Evolutionary conservation across 108 stramenopile species (phyloP), one percentile per base, ranked within the genome.

Genomic region (Nitzschia sp.): DNA sequence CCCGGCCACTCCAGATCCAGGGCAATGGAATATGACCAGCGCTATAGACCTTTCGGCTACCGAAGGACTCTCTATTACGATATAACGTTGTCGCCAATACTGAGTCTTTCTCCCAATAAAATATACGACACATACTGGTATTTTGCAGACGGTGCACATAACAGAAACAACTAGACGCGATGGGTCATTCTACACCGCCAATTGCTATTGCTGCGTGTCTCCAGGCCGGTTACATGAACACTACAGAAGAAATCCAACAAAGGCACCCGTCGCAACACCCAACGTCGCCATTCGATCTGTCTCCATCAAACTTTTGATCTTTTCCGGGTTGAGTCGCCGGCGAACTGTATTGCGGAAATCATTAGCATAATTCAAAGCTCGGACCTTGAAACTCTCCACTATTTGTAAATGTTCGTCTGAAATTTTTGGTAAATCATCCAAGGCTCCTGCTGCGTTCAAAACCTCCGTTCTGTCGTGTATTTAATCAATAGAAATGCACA

Each of bases 201-300:
- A n/a, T n/a, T n/a, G n/a, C n/a, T n/a, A n/a, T n/a, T n/a, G n/a
- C n/a, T n/a, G n/a, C n/a, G n/a, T n/a, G n/a, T n/a, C n/a, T n/a
- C n/a, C n/a, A n/a, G n/a, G n/a, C n/a, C n/a, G n/a, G n/a, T n/a
- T n/a, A n/a, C n/a, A n/a, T n/a, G n/a, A n/a, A n/a, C n/a, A n/a
- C 45, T 75, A 84, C 26, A 77, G 18, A 23, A 81, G 42, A 38
- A 81, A 72, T 0, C 85, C 82, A 55, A 82, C 53, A 36, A 86
- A 78, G 21, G 81, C 81, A 21, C 85, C 85, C 36, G 81, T 31
- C 4, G 82, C 79, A 11, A 70, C 31, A 9, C 85, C 85, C 29
- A 82, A 49, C 2, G 82, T 55, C 1, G 71, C 81, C 72, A 80
- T 80, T 46, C 71, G 57, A 51, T 82, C 82, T 23, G 35, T 60